Conservation (phyloP, 768 basidiomycete genomes). For the Mycena vitilis region DNA sequence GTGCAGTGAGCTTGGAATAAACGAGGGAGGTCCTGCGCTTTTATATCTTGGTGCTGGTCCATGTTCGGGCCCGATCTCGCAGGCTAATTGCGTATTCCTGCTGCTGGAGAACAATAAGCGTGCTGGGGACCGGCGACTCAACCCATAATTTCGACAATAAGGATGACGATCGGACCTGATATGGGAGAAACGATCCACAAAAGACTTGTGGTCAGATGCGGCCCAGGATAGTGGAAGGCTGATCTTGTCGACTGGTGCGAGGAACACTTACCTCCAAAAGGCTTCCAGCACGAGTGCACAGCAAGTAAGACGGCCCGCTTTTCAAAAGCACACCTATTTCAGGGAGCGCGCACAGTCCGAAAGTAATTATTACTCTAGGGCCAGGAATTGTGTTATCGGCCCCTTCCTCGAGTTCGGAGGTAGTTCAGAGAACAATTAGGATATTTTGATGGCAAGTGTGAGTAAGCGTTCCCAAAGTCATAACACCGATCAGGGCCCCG, state of each 20-base stretch:
- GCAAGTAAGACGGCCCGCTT: no score
- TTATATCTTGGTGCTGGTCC: conserved; percentile 1
- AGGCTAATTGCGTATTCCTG: background rate
- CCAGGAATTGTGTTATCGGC: no score
- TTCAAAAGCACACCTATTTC: no score
- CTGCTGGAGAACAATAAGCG: conserved; percentile 22
- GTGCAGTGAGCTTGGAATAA: conserved; percentile 10
- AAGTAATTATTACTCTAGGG: no score
- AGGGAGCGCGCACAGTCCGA: no score
- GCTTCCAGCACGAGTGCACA: no score
- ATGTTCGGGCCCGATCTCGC: background rate
- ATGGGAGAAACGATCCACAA: conserved; percentile 19
- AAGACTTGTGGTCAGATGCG: conserved; percentile 20
- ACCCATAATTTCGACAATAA: conserved; percentile 17
- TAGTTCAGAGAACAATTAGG: conserved; percentile 11
- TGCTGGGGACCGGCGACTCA: background rate
- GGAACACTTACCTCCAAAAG: no score
- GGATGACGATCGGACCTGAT: conserved; percentile 19
- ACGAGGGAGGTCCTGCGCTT: background rate
- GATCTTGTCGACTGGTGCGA: no score
- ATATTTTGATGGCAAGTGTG: conserved; percentile 10
- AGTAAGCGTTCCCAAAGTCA: background rate
- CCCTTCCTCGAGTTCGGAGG: background rate
- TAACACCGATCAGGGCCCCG: conserved; percentile 9
- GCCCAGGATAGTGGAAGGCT: no score